A percentile compares a stretch with the other conserved stretches of the same genome.
These are phyloP conservation scores for Colletotrichum melonis DNA, from an alignment of 2,329 filamentous ascomycete species.

Conservation along the genomic window DNA sequence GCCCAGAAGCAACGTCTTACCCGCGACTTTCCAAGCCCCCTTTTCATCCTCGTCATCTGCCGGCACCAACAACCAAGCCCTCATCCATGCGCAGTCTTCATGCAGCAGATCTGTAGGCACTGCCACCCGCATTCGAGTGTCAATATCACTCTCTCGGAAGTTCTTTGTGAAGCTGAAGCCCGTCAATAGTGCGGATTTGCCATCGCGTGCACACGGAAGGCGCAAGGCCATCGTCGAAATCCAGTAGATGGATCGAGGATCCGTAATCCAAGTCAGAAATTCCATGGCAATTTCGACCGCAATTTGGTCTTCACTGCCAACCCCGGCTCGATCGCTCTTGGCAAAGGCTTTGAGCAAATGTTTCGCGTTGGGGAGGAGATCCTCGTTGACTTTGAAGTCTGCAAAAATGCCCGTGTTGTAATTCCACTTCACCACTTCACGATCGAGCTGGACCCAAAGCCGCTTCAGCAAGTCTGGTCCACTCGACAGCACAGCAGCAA, in stretches of 20 bases:
- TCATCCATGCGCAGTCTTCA: conserved; percentile 10
- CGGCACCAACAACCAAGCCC: conserved; percentile 12
- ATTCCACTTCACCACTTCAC: conserved; percentile 1
- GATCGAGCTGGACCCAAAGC: conserved; percentile 8
- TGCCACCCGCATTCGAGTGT: neutral
- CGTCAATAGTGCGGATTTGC: neutral
- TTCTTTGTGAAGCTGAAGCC: neutral
- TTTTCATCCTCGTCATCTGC: neutral
- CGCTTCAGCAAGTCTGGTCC: neutral
- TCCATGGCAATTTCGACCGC: neutral
- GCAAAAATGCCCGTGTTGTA: conserved; percentile 18
- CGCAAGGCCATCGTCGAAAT: neutral
- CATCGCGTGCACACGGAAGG: neutral
- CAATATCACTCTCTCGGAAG: neutral
- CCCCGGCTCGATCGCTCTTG: no score
- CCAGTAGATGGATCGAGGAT: conserved; percentile 16
- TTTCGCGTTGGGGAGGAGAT: neutral
- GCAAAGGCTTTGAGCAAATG: neutral
- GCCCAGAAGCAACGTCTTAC: conserved; percentile 3
- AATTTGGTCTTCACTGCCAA: neutral
- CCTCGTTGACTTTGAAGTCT: neutral
- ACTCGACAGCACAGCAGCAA: neutral
- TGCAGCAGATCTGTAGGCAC: conserved; percentile 1
- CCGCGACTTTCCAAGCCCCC: neutral
- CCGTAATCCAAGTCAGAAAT: conserved; percentile 16